Conservation (phyloP, 345 rosid species). For the Boechera stricta region DNA sequence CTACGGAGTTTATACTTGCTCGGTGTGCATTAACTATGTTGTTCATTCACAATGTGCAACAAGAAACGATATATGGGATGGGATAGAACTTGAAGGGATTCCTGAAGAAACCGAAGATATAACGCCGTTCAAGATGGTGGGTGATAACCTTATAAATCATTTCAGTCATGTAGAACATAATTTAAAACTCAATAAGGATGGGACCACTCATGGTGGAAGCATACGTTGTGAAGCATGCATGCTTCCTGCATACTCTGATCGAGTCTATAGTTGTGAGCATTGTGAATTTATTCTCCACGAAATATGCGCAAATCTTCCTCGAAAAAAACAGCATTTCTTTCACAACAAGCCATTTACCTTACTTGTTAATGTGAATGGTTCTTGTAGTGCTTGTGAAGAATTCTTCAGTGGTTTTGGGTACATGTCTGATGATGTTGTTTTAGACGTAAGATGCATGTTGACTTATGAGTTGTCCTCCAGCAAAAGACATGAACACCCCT, state of each 20-base stretch:
- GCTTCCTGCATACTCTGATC: neutral
- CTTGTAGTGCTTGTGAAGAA: neutral
- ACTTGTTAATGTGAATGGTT: neutral
- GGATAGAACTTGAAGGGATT: neutral
- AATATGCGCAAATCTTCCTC: constrained; percentile 2
- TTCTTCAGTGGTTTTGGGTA: neutral
- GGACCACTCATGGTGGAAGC: too few species aligned
- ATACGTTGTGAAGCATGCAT: neutral
- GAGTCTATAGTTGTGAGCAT: neutral
- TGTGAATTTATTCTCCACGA: neutral
- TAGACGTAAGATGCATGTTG: neutral
- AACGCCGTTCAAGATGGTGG: neutral
- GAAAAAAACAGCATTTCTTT: neutral
- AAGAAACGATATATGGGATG: neutral
- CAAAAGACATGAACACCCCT: neutral
- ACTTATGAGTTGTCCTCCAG: neutral
- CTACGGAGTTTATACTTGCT: neutral
- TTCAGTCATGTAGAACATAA: neutral
- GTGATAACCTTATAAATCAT: neutral
- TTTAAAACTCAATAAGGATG: neutral
- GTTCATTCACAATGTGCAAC: neutral
- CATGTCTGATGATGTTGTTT: neutral
- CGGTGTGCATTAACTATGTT: neutral
- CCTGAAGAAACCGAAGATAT: neutral
- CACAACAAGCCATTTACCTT: neutral